Conservation (phyloP, 495 filamentous ascomycete genomes). For the Penicillium simplicissimum region DNA sequence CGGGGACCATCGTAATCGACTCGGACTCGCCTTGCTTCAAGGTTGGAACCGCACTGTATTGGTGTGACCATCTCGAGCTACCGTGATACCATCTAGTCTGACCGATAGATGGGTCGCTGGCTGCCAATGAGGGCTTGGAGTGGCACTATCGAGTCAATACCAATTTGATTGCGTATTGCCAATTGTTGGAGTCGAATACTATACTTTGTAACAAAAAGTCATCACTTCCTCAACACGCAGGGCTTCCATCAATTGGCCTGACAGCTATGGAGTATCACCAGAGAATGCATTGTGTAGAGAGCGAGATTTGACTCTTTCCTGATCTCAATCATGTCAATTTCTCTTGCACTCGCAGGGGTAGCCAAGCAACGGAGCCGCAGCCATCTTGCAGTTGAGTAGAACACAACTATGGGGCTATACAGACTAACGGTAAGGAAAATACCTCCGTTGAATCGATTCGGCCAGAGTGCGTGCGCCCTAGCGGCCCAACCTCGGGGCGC, state of each 20-base stretch:
- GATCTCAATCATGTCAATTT: background rate
- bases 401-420: background rate
- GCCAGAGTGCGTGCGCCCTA: slow-evolving; percentile 21
- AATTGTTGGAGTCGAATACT: background rate
- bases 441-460: slow-evolving; percentile 2
- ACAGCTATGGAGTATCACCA: background rate
- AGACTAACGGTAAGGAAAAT: slow-evolving; percentile 14
- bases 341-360: background rate
- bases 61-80: background rate
- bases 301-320: background rate
- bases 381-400: background rate
- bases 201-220: background rate
- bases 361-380: background rate
- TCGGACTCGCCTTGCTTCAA: slow-evolving; percentile 12
- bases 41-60: background rate
- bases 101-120: background rate
- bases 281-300: slow-evolving; percentile 1
- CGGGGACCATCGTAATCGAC: slow-evolving; percentile 11
- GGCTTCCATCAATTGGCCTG: background rate
- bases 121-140: background rate
- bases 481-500: slow-evolving; percentile 13
- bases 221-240: background rate
- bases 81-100: slow-evolving; percentile 4
- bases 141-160: background rate
- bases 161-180: background rate